Evolutionary conservation across 2,329 filamentous ascomycete genomes (phyloP).

Genomic region (Claviceps citrina): DNA sequence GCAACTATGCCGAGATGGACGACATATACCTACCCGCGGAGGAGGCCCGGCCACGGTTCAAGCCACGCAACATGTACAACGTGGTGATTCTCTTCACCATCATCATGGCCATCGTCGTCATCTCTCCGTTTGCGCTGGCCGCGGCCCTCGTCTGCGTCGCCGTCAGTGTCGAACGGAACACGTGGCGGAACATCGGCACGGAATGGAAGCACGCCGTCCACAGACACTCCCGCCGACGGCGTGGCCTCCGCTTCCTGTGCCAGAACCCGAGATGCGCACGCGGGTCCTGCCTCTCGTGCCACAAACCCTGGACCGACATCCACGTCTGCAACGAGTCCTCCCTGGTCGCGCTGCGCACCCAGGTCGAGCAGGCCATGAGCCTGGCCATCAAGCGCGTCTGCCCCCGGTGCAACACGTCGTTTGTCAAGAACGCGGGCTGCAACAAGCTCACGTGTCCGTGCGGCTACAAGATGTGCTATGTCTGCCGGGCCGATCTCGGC

Average conservation of each 20-base stretch:
- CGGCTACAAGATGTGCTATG: conserved; percentile 96
- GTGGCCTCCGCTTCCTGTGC: conserved; percentile 66
- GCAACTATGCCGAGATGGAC: conserved; percentile 79
- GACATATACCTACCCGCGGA: conserved; percentile 49
- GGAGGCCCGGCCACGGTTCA: conserved; percentile 41
- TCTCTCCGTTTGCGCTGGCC: conserved; percentile 36
- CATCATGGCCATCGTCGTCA: conserved; percentile 38
- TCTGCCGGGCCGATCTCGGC: conserved; percentile 66
- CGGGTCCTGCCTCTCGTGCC: conserved; percentile 66
- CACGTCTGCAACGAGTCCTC: conserved; percentile 82
- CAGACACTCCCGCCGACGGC: conserved; percentile 53
- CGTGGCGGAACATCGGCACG: conserved; percentile 24
- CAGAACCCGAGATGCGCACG: conserved; percentile 51
- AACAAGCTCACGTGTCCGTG: conserved; percentile 95
- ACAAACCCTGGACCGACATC: conserved; percentile 71
- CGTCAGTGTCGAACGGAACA: conserved; percentile 26
- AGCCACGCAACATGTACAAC: conserved; percentile 33
- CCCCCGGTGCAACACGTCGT: conserved; percentile 76
- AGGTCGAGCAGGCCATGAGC: conserved; percentile 85
- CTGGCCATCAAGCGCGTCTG: conserved; percentile 90
- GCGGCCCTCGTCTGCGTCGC: conserved; percentile 30
- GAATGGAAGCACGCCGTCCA: conserved; percentile 45
- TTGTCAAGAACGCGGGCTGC: conserved; percentile 86
- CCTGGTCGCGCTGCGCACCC: conserved; percentile 65
- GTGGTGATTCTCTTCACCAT: conserved; percentile 36